Evolutionary conservation across 176 grass and related monocot genomes (phyloP), one percentile per base, ranked within the genome.

Genomic region (Oryza punctata): DNA sequence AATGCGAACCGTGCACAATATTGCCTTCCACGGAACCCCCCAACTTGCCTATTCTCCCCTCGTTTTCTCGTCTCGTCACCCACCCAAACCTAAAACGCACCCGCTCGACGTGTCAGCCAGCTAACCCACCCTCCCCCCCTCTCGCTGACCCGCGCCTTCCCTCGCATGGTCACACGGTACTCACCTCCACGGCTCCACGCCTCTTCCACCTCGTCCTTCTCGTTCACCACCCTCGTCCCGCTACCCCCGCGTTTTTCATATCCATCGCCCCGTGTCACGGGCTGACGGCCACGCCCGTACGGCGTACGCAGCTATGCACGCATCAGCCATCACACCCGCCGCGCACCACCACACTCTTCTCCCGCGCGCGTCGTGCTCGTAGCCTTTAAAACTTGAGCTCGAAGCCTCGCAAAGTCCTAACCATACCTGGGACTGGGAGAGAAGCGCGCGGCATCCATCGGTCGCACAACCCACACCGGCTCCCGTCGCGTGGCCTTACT

Each of bases 51-150:
- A 14, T 21, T 74, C 16, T 14, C 35, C 26, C 66, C 21, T 74
- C 47, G 5, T 80, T 64, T 70, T 75, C 70, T 65, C 82, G 60
- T 75, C 70, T 65, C 82, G 60, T 77, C 76, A 91, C 86, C 88
- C 82, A 88, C 89, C 85, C 74, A 84, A 81, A 88, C 89, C 88
- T 84, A 94, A 81, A 77, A 21, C 72, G 3, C 82, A 85, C 79
- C 73, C 27, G 37, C 84, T 68, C 60, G 81, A 93, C 84, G 87
- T 90, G 85, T 73, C 82, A 85, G 72, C 78, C 43, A 90, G 91
- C 88, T 87, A 93, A 88, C 81, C 85, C 91, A 93, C 81, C 88
- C 77, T 81, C 88, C 67, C 81, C 88, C 69, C 16, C 3, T 32
- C 30, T 54, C 49, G 49, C 72, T 57, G 40, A 73, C 75, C 73